Conservation (phyloP, 768 basidiomycete genomes). For the Amanita molliuscula region DNA sequence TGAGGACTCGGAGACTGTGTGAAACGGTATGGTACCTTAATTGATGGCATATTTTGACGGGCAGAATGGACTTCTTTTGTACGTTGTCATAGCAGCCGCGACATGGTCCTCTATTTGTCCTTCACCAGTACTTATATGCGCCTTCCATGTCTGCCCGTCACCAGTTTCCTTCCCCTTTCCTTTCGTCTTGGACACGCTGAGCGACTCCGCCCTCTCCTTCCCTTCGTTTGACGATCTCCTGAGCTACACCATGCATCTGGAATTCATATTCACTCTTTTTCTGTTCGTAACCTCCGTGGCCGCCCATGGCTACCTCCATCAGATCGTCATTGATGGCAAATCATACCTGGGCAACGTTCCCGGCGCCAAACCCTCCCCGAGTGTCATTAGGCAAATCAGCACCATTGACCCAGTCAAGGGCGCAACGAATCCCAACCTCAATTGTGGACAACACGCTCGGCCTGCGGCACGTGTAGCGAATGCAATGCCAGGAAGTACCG, state of each 20-base stretch:
- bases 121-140: background rate
- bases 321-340: slow-evolving; percentile 30
- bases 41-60: too few relatives aligned
- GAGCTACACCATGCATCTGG: too few relatives aligned
- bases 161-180: background rate
- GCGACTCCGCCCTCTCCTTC: background rate
- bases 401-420: slow-evolving; percentile 31
- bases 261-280: slow-evolving; percentile 22
- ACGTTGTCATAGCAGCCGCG: too few relatives aligned
- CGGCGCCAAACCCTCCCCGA: too few relatives aligned
- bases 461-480: slow-evolving; percentile 30
- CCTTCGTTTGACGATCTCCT: too few relatives aligned
- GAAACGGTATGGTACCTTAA: too few relatives aligned
- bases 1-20: too few relatives aligned
- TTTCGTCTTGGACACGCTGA: background rate
- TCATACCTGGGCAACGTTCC: too few relatives aligned
- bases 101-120: too few relatives aligned
- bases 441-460: slow-evolving; percentile 37
- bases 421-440: slow-evolving; percentile 28
- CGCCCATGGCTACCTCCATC: slow-evolving; percentile 33
- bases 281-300: slow-evolving; percentile 25
- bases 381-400: slow-evolving; percentile 30
- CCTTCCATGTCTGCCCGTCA: background rate
- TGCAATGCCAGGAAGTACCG: slow-evolving; percentile 33
- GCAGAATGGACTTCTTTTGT: too few relatives aligned